A percentile compares a stretch with the other conserved stretches of the same genome.
Evolutionary conservation across 2,329 filamentous ascomycete genomes (phyloP).

Genomic region (Neocucurbitaria cava): DNA sequence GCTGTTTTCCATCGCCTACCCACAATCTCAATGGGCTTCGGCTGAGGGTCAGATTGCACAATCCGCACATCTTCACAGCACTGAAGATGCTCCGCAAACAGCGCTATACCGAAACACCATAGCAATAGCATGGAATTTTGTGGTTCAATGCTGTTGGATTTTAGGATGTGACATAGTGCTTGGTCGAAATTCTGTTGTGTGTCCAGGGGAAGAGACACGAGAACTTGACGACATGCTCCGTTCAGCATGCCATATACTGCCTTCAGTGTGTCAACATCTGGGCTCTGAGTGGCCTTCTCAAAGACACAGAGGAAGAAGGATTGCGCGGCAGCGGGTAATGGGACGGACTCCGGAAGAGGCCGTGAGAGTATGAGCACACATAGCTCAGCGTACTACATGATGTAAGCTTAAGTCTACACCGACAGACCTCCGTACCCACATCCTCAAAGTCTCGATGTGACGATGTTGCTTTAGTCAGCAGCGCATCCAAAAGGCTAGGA

Average conservation of each 20-base stretch:
- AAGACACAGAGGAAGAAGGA: constrained; percentile 44
- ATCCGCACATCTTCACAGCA: constrained; percentile 2
- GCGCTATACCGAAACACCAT: constrained; percentile 43
- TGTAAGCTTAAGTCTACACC: neutral
- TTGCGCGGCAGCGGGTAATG: constrained; percentile 43
- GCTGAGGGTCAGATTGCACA: neutral
- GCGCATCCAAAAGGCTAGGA: constrained; percentile 39
- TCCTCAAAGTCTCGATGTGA: constrained; percentile 40
- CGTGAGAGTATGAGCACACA: constrained; percentile 44
- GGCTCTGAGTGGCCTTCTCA: constrained; percentile 32
- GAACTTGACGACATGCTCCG: constrained; percentile 44
- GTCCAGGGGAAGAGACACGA: constrained; percentile 30
- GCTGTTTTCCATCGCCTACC: constrained; percentile 37
- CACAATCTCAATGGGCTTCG: constrained; percentile 1
- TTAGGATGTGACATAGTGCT: constrained; percentile 36
- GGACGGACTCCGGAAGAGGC: constrained; percentile 36
- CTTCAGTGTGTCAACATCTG: constrained; percentile 31
- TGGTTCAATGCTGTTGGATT: constrained; percentile 24
- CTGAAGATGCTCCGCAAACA: constrained; percentile 34
- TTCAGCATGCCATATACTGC: constrained; percentile 43
- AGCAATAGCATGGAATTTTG: constrained; percentile 38
- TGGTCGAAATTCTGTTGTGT: constrained; percentile 33
- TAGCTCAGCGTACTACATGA: constrained; percentile 31
- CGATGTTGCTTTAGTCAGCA: constrained; percentile 42
- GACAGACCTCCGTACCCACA: constrained; percentile 22